Percentiles rank a stretch among this genome's conserved stretches.
Evolutionary conservation across 1,284 basidiomycete genomes (phyloP).

Genomic region (Pyrrhoderma noxium): DNA sequence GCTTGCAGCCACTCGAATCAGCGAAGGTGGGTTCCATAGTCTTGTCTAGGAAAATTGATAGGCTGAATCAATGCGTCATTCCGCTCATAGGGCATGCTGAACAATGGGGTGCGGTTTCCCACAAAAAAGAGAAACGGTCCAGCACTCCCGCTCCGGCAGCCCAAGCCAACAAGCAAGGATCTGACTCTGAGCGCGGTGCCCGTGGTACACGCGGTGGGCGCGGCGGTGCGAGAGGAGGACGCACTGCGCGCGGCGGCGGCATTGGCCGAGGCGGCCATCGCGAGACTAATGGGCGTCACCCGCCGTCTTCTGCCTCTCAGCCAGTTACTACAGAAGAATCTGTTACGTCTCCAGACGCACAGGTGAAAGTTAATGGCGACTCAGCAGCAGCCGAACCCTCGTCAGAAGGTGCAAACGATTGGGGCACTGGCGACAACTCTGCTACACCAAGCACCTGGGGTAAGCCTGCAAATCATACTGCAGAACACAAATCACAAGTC

Average conservation of each 20-base stretch:
- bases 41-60: no score
- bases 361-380: conserved; percentile 16
- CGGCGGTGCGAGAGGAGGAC: conserved; percentile 55
- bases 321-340: conserved; percentile 18
- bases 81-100: conserved; percentile 56
- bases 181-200: conserved; percentile 43
- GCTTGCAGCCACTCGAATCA: conserved; percentile 69
- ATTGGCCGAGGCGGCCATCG: conserved; percentile 49
- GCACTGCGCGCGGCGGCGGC: conserved; percentile 36
- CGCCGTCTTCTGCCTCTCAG: conserved; percentile 20
- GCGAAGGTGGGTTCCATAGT: conserved; percentile 53
- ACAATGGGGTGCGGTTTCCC: conserved; percentile 82
- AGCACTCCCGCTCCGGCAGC: conserved; percentile 10
- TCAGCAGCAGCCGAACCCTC: conserved; percentile 7
- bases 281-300: conserved; percentile 42
- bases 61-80: no score
- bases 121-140: conserved; percentile 81
- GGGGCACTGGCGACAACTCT: conserved; percentile 8
- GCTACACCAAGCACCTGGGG: conserved; percentile 21
- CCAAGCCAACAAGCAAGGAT: conserved; percentile 25
- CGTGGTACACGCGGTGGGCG: conserved; percentile 60
- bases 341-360: background rate
- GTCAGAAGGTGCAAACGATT: conserved; percentile 3
- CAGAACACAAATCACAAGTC: conserved; percentile 26
- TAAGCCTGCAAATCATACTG: conserved; percentile 26